Base-by-base conservation (phyloP, 2,329 filamentous ascomycete genomes). In the Epicoccum nigrum region DNA sequence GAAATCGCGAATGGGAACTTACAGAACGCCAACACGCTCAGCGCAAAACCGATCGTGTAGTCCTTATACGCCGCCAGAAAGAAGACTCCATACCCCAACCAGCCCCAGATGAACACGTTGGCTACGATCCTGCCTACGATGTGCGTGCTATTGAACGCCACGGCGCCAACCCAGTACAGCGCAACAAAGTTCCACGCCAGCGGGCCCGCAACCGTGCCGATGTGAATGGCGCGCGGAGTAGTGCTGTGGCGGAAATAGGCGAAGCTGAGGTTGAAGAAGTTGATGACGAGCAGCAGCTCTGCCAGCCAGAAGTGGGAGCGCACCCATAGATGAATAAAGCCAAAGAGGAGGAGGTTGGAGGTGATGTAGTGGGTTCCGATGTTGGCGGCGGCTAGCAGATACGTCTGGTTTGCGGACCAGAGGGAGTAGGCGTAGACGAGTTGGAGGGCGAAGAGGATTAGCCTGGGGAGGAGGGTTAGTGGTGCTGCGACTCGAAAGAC, bases 91-190 rank as follows among this genome's bases (percentile, higher is more conserved):
- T 92, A 89, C 1, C 82, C 84, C 32, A 93, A 77, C 57, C 93
- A 86, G 20, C 86, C 85, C 92, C 92, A 96, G 67, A 96, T 89
- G 63, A 92, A 91, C 60, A 96, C 79, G 69, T 96, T 96, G 43
- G 89, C 91, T 19, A 94, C 83, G 60, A 96, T 86, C 39, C 90
- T 80, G n/a, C 89, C 87, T 2, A 87, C 80, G 4, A 91, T 73
- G 51, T 78, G 82, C 50, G 86, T 77, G 7, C 85, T 81, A 67
- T 90, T 80, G 19, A 93, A 83, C 69, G 89, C 89, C 39, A 92
- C 86, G 16, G 92, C 90, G 7, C 92, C 92, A 63, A 91, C 90
- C 90, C 90, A 96, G 79, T 92, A 93, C 45, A 96, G 81, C 23
- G 89, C 88, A 12, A 93, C 86, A 67, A 94, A 89, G 12, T 88